These are phyloP conservation scores for Taiwanofungus camphoratus DNA, from an alignment of 1,284 basidiomycete species.

Conservation along the genomic window DNA sequence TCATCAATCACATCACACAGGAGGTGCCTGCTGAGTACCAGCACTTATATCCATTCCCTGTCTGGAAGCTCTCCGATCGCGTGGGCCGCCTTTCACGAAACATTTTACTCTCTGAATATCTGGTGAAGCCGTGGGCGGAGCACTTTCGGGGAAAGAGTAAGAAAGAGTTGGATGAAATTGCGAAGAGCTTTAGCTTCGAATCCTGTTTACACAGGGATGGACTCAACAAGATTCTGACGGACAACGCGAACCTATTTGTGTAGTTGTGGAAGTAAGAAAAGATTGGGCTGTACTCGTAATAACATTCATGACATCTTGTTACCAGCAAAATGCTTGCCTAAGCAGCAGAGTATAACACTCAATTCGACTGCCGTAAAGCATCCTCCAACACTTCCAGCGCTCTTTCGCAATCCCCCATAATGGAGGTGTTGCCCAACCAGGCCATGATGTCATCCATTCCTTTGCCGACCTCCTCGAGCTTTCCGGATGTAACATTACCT, in stretches of 20 bases:
- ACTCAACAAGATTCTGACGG: conserved; percentile 42
- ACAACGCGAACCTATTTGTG: conserved; percentile 23
- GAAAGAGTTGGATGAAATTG: conserved; percentile 54
- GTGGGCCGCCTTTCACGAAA: conserved; percentile 52
- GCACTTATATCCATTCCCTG: conserved; percentile 44
- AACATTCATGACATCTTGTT: no score
- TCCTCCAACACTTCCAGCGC: conserved; percentile 6
- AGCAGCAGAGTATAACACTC: no score
- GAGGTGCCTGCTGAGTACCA: conserved; percentile 39
- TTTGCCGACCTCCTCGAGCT: conserved; percentile 5
- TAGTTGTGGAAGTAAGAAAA: neutral
- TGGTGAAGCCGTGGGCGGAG: conserved; percentile 62
- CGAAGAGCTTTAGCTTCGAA: conserved; percentile 56
- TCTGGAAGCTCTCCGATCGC: conserved; percentile 41
- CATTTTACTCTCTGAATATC: conserved; percentile 59
- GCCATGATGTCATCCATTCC: conserved; percentile 1
- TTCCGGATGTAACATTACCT: conserved; percentile 6
- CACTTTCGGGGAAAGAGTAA: conserved; percentile 50
- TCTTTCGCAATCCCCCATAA: conserved; percentile 6
- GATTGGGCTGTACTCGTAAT: no score
- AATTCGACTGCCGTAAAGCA: no score
- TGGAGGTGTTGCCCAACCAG: conserved; percentile 7
- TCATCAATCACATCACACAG: conserved; percentile 46
- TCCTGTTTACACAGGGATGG: conserved; percentile 47
- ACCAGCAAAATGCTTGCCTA: no score